phyloP scores from a whole-genome alignment of 1,284 basidiomycete genomes.

The Cutaneotrichosporon arboriforme region DNA sequence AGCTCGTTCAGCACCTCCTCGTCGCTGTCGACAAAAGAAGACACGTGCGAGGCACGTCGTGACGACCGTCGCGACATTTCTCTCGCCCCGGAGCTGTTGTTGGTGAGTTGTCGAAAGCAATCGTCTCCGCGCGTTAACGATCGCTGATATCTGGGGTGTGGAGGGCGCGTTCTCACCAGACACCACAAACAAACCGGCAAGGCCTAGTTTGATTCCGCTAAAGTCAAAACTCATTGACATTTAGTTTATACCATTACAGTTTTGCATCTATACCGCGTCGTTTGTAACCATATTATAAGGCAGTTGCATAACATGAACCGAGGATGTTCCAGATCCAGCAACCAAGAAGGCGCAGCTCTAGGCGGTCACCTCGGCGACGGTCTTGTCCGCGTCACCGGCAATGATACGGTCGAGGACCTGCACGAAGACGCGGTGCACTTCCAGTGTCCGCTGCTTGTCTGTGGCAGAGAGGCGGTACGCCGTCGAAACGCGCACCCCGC shows the following conservation, averaged over 20 bases:
- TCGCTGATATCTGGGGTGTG: too few relatives aligned
- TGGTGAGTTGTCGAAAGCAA: background rate
- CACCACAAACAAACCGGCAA: too few relatives aligned
- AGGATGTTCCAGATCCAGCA: too few relatives aligned
- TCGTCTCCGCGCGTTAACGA: too few relatives aligned
- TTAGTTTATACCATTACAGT: too few relatives aligned
- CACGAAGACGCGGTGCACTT: constrained; percentile 6
- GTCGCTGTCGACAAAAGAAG: background rate
- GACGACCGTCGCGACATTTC: background rate
- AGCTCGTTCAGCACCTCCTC: background rate
- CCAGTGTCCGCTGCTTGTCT: background rate
- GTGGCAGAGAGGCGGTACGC: constrained; percentile 27
- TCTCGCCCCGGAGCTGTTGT: background rate
- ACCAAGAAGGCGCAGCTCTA: too few relatives aligned
- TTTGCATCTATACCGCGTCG: background rate
- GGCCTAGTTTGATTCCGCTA: background rate
- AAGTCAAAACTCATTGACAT: too few relatives aligned
- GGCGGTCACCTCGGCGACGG: constrained; percentile 8
- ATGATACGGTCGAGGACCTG: constrained; percentile 9
- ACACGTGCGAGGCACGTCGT: background rate
- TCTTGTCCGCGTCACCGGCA: constrained; percentile 6
- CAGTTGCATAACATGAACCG: too few relatives aligned
- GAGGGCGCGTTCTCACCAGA: too few relatives aligned
- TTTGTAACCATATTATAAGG: too few relatives aligned
- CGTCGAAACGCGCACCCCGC: constrained; percentile 25